phyloP scores from a whole-genome alignment of 2,329 filamentous ascomycete genomes.

The Aspergillus nomiae region DNA sequence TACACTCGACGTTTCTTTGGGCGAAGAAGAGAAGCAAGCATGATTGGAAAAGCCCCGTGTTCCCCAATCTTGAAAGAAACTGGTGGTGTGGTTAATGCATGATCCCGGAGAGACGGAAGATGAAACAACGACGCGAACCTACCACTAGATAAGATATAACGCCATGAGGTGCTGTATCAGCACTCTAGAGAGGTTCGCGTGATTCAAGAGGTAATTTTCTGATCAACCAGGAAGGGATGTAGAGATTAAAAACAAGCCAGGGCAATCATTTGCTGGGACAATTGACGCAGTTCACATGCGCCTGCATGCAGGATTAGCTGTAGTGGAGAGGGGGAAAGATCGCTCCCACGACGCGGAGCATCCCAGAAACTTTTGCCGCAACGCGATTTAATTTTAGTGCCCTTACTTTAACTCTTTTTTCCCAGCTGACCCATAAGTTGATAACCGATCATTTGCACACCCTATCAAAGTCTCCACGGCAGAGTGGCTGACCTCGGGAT shows the following conservation, averaged over 20 bases:
- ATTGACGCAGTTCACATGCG: slow-evolving; percentile 4
- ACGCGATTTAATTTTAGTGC: neutral
- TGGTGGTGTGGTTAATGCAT: neutral
- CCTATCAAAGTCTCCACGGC: neutral
- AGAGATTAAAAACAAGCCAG: neutral
- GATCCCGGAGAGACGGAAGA: neutral
- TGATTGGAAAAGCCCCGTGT: slow-evolving; percentile 13
- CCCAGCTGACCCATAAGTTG: neutral
- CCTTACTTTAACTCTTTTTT: neutral
- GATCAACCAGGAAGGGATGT: neutral
- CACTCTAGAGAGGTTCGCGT: slow-evolving; percentile 8
- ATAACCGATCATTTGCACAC: neutral
- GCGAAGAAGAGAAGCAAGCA: slow-evolving; percentile 36
- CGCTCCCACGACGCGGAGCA: neutral
- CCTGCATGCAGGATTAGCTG: neutral
- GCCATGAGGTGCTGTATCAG: slow-evolving; percentile 1
- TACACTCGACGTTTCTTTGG: slow-evolving; percentile 30
- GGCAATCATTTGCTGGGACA: slow-evolving; percentile 1
- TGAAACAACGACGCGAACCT: slow-evolving; percentile 1
- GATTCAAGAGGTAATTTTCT: slow-evolving; percentile 5
- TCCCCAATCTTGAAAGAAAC: neutral
- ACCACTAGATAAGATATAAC: neutral
- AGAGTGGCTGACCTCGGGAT: neutral
- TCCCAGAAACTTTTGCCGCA: neutral
- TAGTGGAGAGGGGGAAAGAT: neutral